Evolutionary conservation across 2,329 filamentous ascomycete species (phyloP).

Genomic region (Metarhizium album): DNA sequence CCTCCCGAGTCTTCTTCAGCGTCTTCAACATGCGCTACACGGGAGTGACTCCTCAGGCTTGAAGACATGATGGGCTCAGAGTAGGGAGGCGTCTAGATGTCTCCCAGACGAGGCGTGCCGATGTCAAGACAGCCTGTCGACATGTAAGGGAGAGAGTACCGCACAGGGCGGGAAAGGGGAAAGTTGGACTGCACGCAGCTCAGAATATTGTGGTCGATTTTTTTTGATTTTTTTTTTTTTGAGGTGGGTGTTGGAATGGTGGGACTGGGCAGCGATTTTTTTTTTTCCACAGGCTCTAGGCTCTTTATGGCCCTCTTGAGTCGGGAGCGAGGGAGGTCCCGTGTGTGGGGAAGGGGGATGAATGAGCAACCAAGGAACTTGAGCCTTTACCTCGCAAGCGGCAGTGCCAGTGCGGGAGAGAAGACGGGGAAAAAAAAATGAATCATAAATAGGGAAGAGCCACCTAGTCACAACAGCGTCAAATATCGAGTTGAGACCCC

Average conservation of each 20-base stretch:
- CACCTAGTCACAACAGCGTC: neutral
- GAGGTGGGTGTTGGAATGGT: conserved; percentile 2
- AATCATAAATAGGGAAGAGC: too few species aligned
- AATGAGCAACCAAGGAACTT: neutral
- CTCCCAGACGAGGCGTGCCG: neutral
- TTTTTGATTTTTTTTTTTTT: neutral
- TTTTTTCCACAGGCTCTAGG: neutral
- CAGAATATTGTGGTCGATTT: neutral
- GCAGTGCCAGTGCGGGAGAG: neutral
- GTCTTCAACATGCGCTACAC: conserved; percentile 39
- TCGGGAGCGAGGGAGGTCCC: conserved; percentile 6
- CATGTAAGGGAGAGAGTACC: neutral
- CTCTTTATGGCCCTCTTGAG: neutral
- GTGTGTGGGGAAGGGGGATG: conserved; percentile 4
- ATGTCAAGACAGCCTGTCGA: conserved; percentile 2
- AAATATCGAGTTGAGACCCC: neutral
- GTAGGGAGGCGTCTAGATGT: conserved; percentile 4
- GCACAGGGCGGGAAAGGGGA: conserved; percentile 3
- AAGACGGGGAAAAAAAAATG: neutral
- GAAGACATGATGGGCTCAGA: conserved; percentile 29
- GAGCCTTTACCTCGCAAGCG: neutral
- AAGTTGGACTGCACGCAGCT: conserved; percentile 1
- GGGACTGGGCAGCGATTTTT: conserved; percentile 1
- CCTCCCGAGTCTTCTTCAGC: conserved; percentile 36
- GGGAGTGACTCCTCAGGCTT: conserved; percentile 18